Evolutionary conservation across 352 stramenopile genomes (phyloP).

Genomic region (Globisporangium irregulare): DNA sequence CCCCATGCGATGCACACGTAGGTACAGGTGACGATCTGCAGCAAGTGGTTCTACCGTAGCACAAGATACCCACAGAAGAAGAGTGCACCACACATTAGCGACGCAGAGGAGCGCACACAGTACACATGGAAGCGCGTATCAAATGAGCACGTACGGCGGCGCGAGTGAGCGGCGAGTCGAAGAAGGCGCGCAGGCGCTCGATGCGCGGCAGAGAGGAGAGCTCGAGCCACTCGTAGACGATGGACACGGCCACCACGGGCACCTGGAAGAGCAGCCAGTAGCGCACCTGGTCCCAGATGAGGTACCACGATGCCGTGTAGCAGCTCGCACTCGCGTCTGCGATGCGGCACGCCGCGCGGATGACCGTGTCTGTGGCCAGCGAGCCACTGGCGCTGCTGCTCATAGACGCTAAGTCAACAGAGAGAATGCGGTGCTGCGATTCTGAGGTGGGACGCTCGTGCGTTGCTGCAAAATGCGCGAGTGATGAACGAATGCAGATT

Average conservation of each 20-base stretch:
- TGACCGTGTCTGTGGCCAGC: background rate
- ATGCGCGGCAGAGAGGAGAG: slow-evolving; percentile 54
- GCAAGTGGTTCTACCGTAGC: slow-evolving; percentile 41
- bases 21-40: slow-evolving; percentile 74
- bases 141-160: slow-evolving; percentile 24
- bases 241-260: slow-evolving; percentile 59
- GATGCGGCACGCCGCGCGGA: slow-evolving; percentile 47
- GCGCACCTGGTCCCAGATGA: slow-evolving; percentile 78
- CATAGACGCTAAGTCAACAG: background rate
- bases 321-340: slow-evolving; percentile 49
- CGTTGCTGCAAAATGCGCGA: background rate
- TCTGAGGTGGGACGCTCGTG: background rate
- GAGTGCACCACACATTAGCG: no score
- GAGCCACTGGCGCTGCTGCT: background rate
- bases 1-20: slow-evolving; percentile 85
- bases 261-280: slow-evolving; percentile 78
- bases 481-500: background rate
- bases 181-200: slow-evolving; percentile 63
- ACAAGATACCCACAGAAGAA: no score
- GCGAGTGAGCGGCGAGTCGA: slow-evolving; percentile 66
- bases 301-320: slow-evolving; percentile 81
- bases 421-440: slow-evolving; percentile 1
- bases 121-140: background rate
- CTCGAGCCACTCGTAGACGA: slow-evolving; percentile 85
- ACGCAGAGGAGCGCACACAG: no score